Base-by-base conservation (phyloP, 2,329 filamentous ascomycete genomes). In the Magnaporthales sp. region DNA sequence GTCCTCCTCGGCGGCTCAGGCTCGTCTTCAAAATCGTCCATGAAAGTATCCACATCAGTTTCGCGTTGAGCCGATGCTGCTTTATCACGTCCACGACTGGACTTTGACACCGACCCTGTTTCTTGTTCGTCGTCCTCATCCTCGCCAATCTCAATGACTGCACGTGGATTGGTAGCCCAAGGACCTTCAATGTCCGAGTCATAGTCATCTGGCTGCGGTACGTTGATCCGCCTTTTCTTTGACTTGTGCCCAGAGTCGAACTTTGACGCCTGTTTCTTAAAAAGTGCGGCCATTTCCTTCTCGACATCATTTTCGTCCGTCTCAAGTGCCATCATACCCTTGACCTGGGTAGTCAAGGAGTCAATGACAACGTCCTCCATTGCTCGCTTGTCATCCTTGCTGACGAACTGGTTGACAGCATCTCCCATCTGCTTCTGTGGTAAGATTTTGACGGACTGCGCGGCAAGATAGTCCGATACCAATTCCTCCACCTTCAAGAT, bases 371-470 rank as follows among this genome's bases (percentile, higher is more conserved):
- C 94, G 60, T 88, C 81, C 73, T 93, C 88, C 88, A 98, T 92
- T 2, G 92, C 92, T 72, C 95, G 89, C 74, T 93, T 96, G 79
- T 99, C 95, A 70, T 97, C 92, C 71, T 98, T 98, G 75, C 93
- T 89, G 29, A 99, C 92, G 72, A 95, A 99, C 68, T 96, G 91
- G 62, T 89, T 89, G 5, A 99, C 92, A 0, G 95, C 95, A 73
- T 98, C 93, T 19, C 93, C 91, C 73, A 99, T 97, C 0, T 90
- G 91, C 31, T 93, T 95, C 72, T 97, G 92, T 0, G 95, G 95
- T 0, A 99, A 83, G 63, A 99, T 95, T 67, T 93, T 96, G 32
- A 99, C 85, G 0, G 92, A 93, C 73, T 98, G 93, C 0, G 91
- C 91, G 0, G 86, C 86, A 2, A 99, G 84, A 72, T 93, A 97